Evolutionary conservation across 2,329 filamentous ascomycete genomes (phyloP).

Genomic region (Drechslera avenae): DNA sequence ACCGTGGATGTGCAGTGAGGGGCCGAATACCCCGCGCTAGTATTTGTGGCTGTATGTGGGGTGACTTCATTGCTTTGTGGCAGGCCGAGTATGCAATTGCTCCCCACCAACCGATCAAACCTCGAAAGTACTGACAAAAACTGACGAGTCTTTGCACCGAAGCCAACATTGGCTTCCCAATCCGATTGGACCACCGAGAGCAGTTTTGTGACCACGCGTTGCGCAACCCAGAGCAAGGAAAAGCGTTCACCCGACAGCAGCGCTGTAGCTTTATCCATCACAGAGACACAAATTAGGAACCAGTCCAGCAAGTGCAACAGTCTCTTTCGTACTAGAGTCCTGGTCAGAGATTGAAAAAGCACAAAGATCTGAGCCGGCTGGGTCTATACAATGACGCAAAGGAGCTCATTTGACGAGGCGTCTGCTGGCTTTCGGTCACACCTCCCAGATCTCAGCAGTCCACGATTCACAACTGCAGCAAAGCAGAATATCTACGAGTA

Average conservation of each 20-base stretch:
- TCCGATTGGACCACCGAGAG: background rate
- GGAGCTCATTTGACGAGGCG: slow-evolving; percentile 33
- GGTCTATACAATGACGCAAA: slow-evolving; percentile 19
- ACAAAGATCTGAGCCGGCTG: too few species aligned
- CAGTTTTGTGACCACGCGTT: background rate
- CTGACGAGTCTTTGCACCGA: background rate
- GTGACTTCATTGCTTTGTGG: background rate
- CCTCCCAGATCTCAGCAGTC: slow-evolving; percentile 65
- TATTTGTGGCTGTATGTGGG: slow-evolving; percentile 23
- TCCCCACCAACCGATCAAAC: background rate
- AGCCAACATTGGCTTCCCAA: background rate
- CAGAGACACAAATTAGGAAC: too few species aligned
- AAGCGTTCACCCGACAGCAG: slow-evolving; percentile 17
- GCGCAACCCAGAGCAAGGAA: slow-evolving; percentile 5
- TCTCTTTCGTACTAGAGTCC: too few species aligned
- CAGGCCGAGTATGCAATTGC: background rate
- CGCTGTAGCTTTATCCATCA: background rate
- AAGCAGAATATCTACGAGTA: slow-evolving; percentile 68
- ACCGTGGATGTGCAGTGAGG: slow-evolving; percentile 16
- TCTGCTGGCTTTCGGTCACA: slow-evolving; percentile 59
- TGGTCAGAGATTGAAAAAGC: too few species aligned
- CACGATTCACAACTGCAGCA: slow-evolving; percentile 67
- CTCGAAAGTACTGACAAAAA: too few species aligned
- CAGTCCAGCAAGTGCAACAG: too few species aligned
- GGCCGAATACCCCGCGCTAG: slow-evolving; percentile 28